Conservation (phyloP, 1,284 basidiomycete genomes). For the Lentinula novae-zelandiae region DNA sequence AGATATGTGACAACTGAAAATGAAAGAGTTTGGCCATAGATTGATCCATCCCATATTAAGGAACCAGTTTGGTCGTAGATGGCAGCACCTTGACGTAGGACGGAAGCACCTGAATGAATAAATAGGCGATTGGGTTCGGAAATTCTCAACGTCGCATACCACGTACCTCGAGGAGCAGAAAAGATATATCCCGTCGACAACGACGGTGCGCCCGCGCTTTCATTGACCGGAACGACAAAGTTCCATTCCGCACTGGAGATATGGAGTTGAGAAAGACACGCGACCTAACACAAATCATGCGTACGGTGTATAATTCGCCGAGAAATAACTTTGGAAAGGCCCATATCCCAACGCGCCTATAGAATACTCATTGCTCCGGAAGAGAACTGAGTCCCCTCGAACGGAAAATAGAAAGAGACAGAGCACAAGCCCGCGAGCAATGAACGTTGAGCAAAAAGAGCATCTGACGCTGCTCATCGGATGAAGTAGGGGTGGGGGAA, state of each 20-base stretch:
- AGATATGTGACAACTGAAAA: constrained; percentile 3
- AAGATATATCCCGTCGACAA: constrained; percentile 8
- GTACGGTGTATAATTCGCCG: constrained; percentile 10
- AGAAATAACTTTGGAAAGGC: constrained; percentile 11
- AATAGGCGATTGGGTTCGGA: neutral
- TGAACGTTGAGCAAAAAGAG: neutral
- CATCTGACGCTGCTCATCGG: neutral
- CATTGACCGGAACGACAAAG: constrained; percentile 8
- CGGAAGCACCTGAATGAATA: neutral
- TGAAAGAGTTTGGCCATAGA: constrained; percentile 6
- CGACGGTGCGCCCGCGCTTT: neutral
- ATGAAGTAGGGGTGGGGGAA: no score
- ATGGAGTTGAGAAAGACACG: neutral
- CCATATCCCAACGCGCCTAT: constrained; percentile 7
- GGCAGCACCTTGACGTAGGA: constrained; percentile 1
- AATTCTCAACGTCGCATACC: neutral
- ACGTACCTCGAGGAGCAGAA: constrained; percentile 10
- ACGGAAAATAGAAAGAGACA: neutral
- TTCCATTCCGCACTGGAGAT: constrained; percentile 7
- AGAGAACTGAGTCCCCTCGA: constrained; percentile 5
- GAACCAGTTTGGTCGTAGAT: constrained; percentile 7
- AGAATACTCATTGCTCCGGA: constrained; percentile 12
- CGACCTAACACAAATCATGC: neutral
- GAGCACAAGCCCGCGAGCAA: neutral
- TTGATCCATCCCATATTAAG: constrained; percentile 7